phyloP scores from a whole-genome alignment of 768 basidiomycete species.

The Podaxis sp. region DNA sequence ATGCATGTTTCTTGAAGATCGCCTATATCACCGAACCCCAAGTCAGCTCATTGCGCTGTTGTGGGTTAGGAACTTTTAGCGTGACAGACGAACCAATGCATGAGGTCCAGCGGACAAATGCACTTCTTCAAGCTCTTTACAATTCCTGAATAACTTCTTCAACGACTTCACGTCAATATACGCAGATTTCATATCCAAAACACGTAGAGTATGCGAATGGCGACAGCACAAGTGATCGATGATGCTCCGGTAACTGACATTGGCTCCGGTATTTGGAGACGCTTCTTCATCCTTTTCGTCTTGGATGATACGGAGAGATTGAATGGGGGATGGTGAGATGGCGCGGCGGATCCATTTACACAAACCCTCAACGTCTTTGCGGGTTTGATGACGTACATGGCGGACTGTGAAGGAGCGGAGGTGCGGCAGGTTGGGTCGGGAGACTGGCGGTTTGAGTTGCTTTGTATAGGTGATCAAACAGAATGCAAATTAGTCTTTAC shows the following conservation, averaged over 20 bases:
- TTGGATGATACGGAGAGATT: conserved; percentile 25
- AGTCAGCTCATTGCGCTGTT: background rate
- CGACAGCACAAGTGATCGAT: conserved; percentile 32
- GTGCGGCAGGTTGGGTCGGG: conserved; percentile 16
- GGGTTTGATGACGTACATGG: conserved; percentile 16
- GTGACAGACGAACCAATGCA: conserved; percentile 26
- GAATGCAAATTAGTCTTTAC: background rate
- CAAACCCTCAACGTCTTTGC: conserved; percentile 24
- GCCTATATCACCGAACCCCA: conserved; percentile 13
- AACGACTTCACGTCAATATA: conserved; percentile 28
- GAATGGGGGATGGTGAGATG: conserved; percentile 29
- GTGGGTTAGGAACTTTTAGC: background rate
- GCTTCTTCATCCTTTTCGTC: conserved; percentile 14
- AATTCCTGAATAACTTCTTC: conserved; percentile 24
- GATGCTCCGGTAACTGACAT: conserved; percentile 29
- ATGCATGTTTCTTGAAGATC: conserved; percentile 20
- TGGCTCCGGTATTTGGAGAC: conserved; percentile 7
- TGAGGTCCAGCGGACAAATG: conserved; percentile 23
- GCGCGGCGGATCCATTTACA: conserved; percentile 39
- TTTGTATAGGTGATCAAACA: conserved; percentile 10
- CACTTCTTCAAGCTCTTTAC: conserved; percentile 32
- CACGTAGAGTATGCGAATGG: conserved; percentile 27
- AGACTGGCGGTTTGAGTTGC: conserved; percentile 37
- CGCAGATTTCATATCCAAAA: conserved; percentile 26
- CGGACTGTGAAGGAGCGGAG: conserved; percentile 23